phyloP scores from a whole-genome alignment of 176 grass and related monocot genomes.

The Ensete ventricosum region DNA sequence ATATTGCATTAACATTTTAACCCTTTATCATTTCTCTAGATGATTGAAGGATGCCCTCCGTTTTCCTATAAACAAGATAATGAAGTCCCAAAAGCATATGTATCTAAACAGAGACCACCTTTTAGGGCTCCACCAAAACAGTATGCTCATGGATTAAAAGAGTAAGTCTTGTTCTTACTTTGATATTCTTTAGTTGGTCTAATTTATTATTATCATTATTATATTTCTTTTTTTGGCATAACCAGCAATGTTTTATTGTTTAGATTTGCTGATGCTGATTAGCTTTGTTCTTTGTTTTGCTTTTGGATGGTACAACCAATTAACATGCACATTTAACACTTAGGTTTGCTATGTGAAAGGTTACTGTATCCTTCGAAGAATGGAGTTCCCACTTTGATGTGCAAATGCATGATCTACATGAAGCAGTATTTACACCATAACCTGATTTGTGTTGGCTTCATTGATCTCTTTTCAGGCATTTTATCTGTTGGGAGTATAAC shows the following conservation, averaged over 20 bases:
- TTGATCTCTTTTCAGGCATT: not conserved
- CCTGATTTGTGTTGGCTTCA: not conserved
- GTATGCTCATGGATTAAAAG: constrained; percentile 50
- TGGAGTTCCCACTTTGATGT: not conserved
- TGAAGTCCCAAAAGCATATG: constrained; percentile 64
- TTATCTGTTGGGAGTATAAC: not conserved
- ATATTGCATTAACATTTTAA: not conserved
- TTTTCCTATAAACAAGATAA: constrained; percentile 57
- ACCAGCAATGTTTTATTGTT: not conserved
- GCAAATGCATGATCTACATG: not conserved
- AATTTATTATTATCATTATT: not conserved
- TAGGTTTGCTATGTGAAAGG: not conserved
- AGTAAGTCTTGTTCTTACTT: constrained; percentile 24
- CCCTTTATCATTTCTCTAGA: constrained; percentile 37
- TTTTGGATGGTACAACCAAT: not conserved
- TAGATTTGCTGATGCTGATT: not conserved
- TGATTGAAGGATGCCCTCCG: constrained; percentile 92
- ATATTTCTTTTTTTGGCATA: constrained; percentile 3
- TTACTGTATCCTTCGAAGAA: not conserved
- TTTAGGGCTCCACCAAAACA: constrained; percentile 60
- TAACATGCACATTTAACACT: not conserved
- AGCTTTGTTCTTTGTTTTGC: not conserved
- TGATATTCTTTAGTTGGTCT: not conserved
- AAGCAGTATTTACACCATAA: not conserved
- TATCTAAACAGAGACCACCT: constrained; percentile 72